These are phyloP conservation scores for Penicillium ucsense DNA, from an alignment of 495 filamentous ascomycete species.

Conservation along the genomic window DNA sequence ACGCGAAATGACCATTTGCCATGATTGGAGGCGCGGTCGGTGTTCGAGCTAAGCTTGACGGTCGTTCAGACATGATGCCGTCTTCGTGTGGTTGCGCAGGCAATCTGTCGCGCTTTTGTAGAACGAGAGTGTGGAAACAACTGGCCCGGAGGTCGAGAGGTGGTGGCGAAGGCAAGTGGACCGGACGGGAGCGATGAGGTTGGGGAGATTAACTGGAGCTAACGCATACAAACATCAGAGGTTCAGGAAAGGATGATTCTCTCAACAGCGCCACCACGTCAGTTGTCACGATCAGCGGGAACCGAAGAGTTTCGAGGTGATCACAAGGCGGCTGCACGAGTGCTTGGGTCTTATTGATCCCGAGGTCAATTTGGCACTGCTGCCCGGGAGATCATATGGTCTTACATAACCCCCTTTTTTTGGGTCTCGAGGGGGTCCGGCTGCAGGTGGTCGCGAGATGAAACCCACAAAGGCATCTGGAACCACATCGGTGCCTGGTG, in stretches of 20 bases:
- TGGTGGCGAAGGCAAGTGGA: slow-evolving; percentile 14
- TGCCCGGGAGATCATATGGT: slow-evolving; percentile 8
- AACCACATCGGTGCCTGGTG: too few species aligned
- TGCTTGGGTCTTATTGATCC: slow-evolving; percentile 5
- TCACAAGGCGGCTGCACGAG: slow-evolving; percentile 17
- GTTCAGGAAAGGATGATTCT: too few species aligned
- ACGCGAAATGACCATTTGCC: slow-evolving; percentile 83
- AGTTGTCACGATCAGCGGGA: not conserved
- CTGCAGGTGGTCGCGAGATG: too few species aligned
- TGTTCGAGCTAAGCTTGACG: slow-evolving; percentile 21
- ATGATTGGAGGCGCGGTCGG: slow-evolving; percentile 49
- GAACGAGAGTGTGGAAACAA: slow-evolving; percentile 16
- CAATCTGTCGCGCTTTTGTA: slow-evolving; percentile 1
- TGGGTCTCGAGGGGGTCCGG: not conserved
- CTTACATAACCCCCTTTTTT: slow-evolving; percentile 16
- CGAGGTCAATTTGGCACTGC: slow-evolving; percentile 10
- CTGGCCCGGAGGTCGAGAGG: slow-evolving; percentile 8
- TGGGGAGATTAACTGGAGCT: slow-evolving; percentile 2
- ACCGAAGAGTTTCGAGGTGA: slow-evolving; percentile 1
- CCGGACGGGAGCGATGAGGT: slow-evolving; percentile 12
- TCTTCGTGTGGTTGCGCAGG: not conserved
- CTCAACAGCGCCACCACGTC: too few species aligned
- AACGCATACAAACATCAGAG: slow-evolving; percentile 5
- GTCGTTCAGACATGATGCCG: slow-evolving; percentile 17
- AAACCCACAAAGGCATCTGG: too few species aligned